phyloP scores from a whole-genome alignment of 2,329 filamentous ascomycete genomes.

The Rhinocladiella similis region DNA sequence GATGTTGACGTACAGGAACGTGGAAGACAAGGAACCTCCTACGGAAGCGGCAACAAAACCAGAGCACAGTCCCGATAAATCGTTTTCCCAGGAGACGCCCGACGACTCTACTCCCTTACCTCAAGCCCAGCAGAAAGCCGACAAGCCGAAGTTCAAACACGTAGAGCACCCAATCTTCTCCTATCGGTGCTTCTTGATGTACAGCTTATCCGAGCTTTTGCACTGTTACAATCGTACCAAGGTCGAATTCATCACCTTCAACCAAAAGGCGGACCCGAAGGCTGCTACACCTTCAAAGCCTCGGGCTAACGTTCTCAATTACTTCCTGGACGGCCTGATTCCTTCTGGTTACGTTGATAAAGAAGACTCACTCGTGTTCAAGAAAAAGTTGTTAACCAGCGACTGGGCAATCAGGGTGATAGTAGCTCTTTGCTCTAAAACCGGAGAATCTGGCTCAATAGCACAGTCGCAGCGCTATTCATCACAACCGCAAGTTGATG shows the following conservation, averaged over 20 bases:
- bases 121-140: conserved; percentile 54
- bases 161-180: conserved; percentile 95
- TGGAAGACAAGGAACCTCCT: conserved; percentile 74
- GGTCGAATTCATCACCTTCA: conserved; percentile 99
- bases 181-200: conserved; percentile 91
- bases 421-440: conserved; percentile 84
- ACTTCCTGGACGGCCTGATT: conserved; percentile 79
- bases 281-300: conserved; percentile 90
- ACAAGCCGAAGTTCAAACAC: conserved; percentile 79
- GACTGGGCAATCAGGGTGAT: conserved; percentile 83
- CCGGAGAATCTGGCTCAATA: conserved; percentile 67
- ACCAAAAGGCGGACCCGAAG: conserved; percentile 80
- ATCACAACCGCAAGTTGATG: conserved; percentile 49
- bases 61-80: conserved; percentile 33
- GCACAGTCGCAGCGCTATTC: conserved; percentile 19
- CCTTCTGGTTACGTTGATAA: conserved; percentile 66
- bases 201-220: conserved; percentile 86
- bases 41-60: conserved; percentile 32
- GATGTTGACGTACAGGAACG: conserved; percentile 85
- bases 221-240: conserved; percentile 93
- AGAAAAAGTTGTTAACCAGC: conserved; percentile 84
- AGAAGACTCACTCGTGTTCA: conserved; percentile 65
- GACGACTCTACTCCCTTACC: not conserved
- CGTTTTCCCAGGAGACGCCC: conserved; percentile 45
- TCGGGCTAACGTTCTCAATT: conserved; percentile 88